Evolutionary conservation across 2,329 filamentous ascomycete species (phyloP).

Genomic region (Colletotrichum tropicicola): DNA sequence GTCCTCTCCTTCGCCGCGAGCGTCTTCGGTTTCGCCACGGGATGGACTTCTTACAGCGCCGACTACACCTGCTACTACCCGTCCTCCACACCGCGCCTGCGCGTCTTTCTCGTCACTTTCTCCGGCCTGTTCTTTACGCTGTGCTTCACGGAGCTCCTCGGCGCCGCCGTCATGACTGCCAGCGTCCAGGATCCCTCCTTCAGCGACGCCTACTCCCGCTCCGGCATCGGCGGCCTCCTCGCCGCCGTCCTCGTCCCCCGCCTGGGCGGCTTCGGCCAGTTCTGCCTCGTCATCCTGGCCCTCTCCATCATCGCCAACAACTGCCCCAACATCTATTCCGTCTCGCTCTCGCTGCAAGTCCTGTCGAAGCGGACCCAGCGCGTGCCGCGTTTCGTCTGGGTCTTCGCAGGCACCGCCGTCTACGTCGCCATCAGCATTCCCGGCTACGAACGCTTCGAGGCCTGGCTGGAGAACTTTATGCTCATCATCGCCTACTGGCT

Average conservation of each 20-base stretch:
- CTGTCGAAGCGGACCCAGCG: slow-evolving; percentile 65
- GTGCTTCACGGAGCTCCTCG: slow-evolving; percentile 78
- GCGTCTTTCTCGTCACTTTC: slow-evolving; percentile 76
- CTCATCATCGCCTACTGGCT: slow-evolving; percentile 77
- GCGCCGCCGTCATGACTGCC: slow-evolving; percentile 74
- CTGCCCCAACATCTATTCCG: slow-evolving; percentile 78
- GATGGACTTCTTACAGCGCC: slow-evolving; percentile 79
- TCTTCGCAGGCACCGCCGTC: slow-evolving; percentile 65
- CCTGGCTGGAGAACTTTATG: slow-evolving; percentile 77
- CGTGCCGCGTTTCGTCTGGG: slow-evolving; percentile 76
- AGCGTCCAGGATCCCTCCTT: slow-evolving; percentile 61
- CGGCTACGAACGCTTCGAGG: slow-evolving; percentile 72
- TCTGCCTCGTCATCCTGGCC: slow-evolving; percentile 74
- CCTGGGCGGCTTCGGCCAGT: slow-evolving; percentile 75
- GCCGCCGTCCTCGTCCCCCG: slow-evolving; percentile 70
- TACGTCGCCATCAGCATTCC: slow-evolving; percentile 77
- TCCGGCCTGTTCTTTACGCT: slow-evolving; percentile 75
- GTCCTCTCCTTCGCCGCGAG: slow-evolving; percentile 73
- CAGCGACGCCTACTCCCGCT: slow-evolving; percentile 45
- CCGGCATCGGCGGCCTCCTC: slow-evolving; percentile 72
- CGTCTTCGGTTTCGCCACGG: slow-evolving; percentile 74
- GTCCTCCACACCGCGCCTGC: slow-evolving; percentile 61
- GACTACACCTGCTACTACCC: slow-evolving; percentile 87
- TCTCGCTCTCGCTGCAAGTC: slow-evolving; percentile 73
- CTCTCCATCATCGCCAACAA: slow-evolving; percentile 76